Conservation (phyloP, 495 filamentous ascomycete species). For the Penicillium maclennaniae region DNA sequence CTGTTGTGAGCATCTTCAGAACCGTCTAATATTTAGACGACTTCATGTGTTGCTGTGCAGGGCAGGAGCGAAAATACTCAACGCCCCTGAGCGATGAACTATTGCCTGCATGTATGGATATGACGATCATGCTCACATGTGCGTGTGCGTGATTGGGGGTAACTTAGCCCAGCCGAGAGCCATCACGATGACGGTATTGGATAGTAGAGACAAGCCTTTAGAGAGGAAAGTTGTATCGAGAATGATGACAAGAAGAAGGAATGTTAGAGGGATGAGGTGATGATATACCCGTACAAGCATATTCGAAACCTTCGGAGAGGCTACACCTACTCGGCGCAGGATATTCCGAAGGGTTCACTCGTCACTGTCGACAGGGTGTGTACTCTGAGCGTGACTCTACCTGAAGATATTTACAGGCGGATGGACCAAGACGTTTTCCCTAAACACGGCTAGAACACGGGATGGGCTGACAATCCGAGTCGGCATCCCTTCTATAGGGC, state of each 20-base stretch:
- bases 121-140: not conserved
- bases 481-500: not conserved
- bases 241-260: conserved; percentile 3
- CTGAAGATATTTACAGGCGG: conserved; percentile 8
- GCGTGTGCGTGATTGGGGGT: not conserved
- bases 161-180: conserved; percentile 39
- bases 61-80: not conserved
- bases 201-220: not conserved
- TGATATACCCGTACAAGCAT: conserved; percentile 18
- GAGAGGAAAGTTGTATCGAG: conserved; percentile 7
- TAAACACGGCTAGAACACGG: conserved; percentile 14
- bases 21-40: conserved; percentile 28
- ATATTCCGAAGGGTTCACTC: conserved; percentile 5
- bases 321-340: conserved; percentile 10
- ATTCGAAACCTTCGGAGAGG: conserved; percentile 18
- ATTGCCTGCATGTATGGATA: conserved; percentile 1
- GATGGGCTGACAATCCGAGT: conserved; percentile 4
- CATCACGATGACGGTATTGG: conserved; percentile 25
- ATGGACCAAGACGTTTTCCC: conserved; percentile 11
- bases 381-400: conserved; percentile 3
- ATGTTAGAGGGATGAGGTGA: not conserved
- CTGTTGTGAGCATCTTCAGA: conserved; percentile 55
- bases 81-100: not conserved
- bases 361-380: conserved; percentile 1
- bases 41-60: not conserved